Base-by-base conservation (phyloP, 2,329 filamentous ascomycete genomes). In the Penicillium hordei region DNA sequence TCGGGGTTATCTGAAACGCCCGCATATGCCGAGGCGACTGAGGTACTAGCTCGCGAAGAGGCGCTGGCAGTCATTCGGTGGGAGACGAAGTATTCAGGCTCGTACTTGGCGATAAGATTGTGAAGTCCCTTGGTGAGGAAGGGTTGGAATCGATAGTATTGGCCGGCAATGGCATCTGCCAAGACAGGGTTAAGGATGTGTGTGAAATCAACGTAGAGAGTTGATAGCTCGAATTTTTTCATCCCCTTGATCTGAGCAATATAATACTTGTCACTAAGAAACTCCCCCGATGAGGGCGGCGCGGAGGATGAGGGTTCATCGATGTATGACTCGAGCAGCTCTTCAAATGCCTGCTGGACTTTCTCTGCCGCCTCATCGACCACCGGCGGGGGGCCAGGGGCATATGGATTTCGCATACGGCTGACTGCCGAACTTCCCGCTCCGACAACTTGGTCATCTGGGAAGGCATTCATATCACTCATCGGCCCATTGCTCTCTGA, bases 111-210 rank as follows among this genome's bases (percentile, higher is more conserved):
- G 67, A 99, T 95, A 76, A 96, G 86, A 70, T 92, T 95, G 78
- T 99, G 92, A 43, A 99, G 81, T 27, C 89, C 93, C 62, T 89
- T 86, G 23, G 90, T 91, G 69, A 99, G 85, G 74, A 94, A 99
- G 3, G 94, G 94, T 25, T 95, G 83, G 73, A 96, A 96, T 65
- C 94, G 90, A 76, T 97, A 97, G 80, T 97, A 97, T 70, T 95
- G 89, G 67, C 87, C 88, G 64, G 92, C 89, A 61, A 97, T 89
- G 50, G 91, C 93, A 60, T 91, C 88, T 42, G 93, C 91, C 52
- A 99, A 80, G 57, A 89, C 87, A 52, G 89, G 90, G 65, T 93
- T 89, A 68, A 89, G 87, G 31, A 99, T 80, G 74, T 99, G 94
- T 64, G 87, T 90, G 76, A 78, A 88, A 68, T 88, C 86, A 65